Evolutionary conservation across 371 early-diverging fungal species (phyloP), one percentile per base, ranked within the genome.

Genomic region (Amoeboaphelidium protococcarum): DNA sequence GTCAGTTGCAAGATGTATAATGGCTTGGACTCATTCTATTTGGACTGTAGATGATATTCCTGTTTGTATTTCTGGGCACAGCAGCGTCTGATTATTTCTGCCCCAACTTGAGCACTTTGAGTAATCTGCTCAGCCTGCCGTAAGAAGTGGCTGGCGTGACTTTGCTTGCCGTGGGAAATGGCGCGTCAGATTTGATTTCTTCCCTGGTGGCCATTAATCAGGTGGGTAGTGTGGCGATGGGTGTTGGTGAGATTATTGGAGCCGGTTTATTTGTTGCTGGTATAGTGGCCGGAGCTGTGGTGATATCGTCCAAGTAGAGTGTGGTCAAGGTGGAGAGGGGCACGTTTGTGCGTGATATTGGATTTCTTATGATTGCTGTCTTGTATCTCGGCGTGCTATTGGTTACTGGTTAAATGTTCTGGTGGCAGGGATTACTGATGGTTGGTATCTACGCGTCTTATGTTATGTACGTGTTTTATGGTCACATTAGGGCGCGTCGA

Each of bases 91-190:
- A 31, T 31, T 31, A 31, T 16, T 31, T 31, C 16, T 31, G 37
- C 37, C 37, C 37, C 6, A 31, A 31, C 16, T 31, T 31, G 37
- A 10, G 10, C 6, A 31, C 37, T 6, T 16, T 31, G 10, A 16
- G 10, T 31, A 16, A 6, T 10, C 16, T 16, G 6, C 16, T 31
- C 6, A 6, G 37, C 16, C 16, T 31, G 37, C 37, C 37, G 6
- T 16, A 6, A 10, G 37, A 31, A 6, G 37, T 54, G 67, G 82
- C 84, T 0, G 84, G 84, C 4, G 84, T 83, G 3, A 82, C 84
- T 2, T 71, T 83, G 58, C 57, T 83, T 21, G 84, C 84, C 0
- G 66, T 83, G 25, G 84, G 84, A 20, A 84, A 83, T 52, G 83
- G 78, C 13, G 74, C 78, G n/a, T 83, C 83, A 2, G 83, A 83